Evolutionary conservation across 371 early-diverging fungal genomes (phyloP).

Genomic region (Mucor velutinosus): DNA sequence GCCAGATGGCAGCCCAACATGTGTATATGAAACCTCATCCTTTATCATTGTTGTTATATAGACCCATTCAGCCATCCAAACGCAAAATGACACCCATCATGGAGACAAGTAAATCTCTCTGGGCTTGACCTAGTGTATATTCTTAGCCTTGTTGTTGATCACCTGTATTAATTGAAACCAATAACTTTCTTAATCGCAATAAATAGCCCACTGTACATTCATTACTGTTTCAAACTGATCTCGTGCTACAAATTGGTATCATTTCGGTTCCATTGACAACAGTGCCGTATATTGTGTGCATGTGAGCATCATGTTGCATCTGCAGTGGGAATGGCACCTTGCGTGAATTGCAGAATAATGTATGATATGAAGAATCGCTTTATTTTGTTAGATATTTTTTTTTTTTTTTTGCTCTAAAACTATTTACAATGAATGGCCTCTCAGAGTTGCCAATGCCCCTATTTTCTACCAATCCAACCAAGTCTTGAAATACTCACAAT

Average conservation of each 20-base stretch:
- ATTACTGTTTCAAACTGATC: neutral
- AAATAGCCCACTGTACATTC: neutral
- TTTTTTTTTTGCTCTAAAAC: conserved; percentile 1
- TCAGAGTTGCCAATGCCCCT: neutral
- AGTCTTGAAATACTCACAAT: conserved; percentile 75
- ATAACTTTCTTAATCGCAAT: neutral
- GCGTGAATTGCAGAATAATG: too few relatives aligned
- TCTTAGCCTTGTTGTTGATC: neutral
- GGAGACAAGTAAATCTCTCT: conserved; percentile 2
- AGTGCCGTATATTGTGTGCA: too few relatives aligned
- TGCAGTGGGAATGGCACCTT: too few relatives aligned
- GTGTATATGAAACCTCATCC: neutral
- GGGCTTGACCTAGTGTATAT: neutral
- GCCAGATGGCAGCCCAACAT: neutral
- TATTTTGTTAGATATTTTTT: neutral
- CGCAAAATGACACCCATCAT: conserved; percentile 1
- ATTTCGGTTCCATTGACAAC: too few relatives aligned
- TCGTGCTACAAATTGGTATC: too few relatives aligned
- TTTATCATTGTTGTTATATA: neutral
- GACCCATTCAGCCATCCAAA: conserved; percentile 4
- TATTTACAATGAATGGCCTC: conserved; percentile 9
- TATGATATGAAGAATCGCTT: neutral
- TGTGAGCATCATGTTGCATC: too few relatives aligned
- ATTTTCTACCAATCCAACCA: conserved; percentile 73
- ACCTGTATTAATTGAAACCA: too few relatives aligned